Percentiles rank a stretch among this genome's conserved stretches.
These are phyloP conservation scores for Penicillium paxilli DNA, from an alignment of 495 filamentous ascomycete species.

Conservation along the genomic window DNA sequence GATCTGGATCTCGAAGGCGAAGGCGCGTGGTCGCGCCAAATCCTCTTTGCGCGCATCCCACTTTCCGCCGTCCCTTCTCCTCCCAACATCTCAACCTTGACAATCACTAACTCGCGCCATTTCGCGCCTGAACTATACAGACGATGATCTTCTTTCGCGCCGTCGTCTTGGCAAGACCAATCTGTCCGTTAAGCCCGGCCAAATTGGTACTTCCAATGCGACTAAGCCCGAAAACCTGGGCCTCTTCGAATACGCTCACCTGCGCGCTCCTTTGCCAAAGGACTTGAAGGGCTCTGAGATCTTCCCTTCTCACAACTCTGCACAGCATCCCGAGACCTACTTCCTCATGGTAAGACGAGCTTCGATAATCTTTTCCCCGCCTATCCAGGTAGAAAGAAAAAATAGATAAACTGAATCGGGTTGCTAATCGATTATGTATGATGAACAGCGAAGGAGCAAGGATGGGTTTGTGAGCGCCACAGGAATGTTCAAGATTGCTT, in stretches of 20 bases:
- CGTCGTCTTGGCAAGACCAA: slow-evolving; percentile 91
- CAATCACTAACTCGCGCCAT: slow-evolving; percentile 28
- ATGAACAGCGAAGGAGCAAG: slow-evolving; percentile 73
- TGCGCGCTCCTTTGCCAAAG: slow-evolving; percentile 86
- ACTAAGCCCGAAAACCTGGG: slow-evolving; percentile 71
- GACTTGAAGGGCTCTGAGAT: slow-evolving; percentile 86
- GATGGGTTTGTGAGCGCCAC: slow-evolving; percentile 95
- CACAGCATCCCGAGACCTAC: slow-evolving; percentile 75
- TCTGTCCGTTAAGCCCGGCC: slow-evolving; percentile 72
- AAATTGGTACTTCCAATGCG: slow-evolving; percentile 64
- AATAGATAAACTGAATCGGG: too few species aligned
- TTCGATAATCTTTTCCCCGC: too few species aligned
- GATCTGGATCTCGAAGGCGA: neutral
- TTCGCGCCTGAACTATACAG: slow-evolving; percentile 40
- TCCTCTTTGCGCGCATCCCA: slow-evolving; percentile 7
- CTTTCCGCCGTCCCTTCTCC: slow-evolving; percentile 3
- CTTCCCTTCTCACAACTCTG: slow-evolving; percentile 65
- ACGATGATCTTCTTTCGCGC: slow-evolving; percentile 77
- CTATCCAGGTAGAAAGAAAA: too few species aligned
- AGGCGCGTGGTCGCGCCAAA: slow-evolving; percentile 23
- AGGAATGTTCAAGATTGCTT: slow-evolving; percentile 99
- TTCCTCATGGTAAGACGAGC: slow-evolving; percentile 78
- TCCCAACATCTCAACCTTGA: neutral
- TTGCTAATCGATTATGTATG: slow-evolving; percentile 5
- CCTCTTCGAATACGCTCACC: slow-evolving; percentile 91